These are phyloP conservation scores for Leccinum obscurum DNA, from an alignment of 768 basidiomycete genomes.

Conservation along the genomic window DNA sequence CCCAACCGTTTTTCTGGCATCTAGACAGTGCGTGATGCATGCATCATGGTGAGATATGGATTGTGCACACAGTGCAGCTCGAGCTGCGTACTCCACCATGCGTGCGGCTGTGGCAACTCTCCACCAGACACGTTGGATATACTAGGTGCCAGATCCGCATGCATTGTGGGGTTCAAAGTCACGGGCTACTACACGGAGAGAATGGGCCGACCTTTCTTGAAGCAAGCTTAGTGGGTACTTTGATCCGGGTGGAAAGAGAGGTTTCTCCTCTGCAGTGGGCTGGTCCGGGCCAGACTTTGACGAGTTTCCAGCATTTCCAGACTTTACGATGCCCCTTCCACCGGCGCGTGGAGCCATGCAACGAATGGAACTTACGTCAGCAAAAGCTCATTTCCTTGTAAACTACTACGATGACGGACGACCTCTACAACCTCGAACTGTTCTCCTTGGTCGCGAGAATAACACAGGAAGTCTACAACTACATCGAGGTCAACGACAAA, in stretches of 20 bases:
- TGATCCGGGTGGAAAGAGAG: conserved; percentile 80
- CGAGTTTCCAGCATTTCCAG: conserved; percentile 89
- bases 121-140: not conserved
- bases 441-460: conserved; percentile 91
- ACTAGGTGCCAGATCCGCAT: not conserved
- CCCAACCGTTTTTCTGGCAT: conserved; percentile 91
- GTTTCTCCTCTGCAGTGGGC: conserved; percentile 40
- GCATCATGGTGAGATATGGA: conserved; percentile 1
- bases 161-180: conserved; percentile 3
- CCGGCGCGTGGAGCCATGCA: conserved; percentile 53
- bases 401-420: conserved; percentile 57
- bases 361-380: conserved; percentile 17
- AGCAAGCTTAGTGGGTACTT: conserved; percentile 82
- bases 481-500: conserved; percentile 84
- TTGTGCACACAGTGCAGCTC: not conserved
- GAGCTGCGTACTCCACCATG: conserved; percentile 1
- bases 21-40: conserved; percentile 34
- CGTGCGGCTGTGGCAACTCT: not conserved
- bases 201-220: conserved; percentile 61
- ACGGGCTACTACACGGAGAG: conserved; percentile 1
- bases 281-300: conserved; percentile 45
- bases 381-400: conserved; percentile 3
- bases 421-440: conserved; percentile 90
- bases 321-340: conserved; percentile 73
- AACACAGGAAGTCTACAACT: conserved; percentile 90